Evolutionary conservation across 495 filamentous ascomycete species (phyloP).

Genomic region (Corynascus novoguineensis): DNA sequence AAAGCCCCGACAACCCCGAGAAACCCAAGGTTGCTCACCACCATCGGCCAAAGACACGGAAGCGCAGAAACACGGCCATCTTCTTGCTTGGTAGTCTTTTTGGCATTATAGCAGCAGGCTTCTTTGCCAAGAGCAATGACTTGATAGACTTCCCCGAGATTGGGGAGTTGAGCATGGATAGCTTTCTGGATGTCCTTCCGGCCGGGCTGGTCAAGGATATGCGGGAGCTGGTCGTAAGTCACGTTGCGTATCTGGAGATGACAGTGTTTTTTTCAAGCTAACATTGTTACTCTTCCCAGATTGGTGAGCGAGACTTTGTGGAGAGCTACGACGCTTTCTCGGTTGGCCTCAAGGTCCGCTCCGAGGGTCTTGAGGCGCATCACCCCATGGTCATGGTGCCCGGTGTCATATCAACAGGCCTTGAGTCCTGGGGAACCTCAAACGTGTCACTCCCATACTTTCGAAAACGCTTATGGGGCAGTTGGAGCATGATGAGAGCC

Average conservation of each 20-base stretch:
- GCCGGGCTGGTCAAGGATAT: conserved; percentile 77
- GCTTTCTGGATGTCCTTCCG: conserved; percentile 74
- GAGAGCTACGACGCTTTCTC: conserved; percentile 85
- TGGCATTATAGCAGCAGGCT: conserved; percentile 71
- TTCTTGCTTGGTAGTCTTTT: conserved; percentile 80
- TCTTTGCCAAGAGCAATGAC: conserved; percentile 80
- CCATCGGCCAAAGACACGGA: conserved; percentile 44
- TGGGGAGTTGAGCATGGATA: conserved; percentile 77
- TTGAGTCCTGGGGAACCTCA: conserved; percentile 93
- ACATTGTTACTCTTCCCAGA: conserved; percentile 37
- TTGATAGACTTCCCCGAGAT: conserved; percentile 76
- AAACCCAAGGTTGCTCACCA: conserved; percentile 43
- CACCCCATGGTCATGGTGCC: conserved; percentile 96
- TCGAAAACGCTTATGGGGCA: conserved; percentile 88
- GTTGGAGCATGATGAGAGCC: conserved; percentile 96
- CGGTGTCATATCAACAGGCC: conserved; percentile 92
- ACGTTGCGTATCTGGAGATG: not conserved
- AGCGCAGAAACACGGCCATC: conserved; percentile 69
- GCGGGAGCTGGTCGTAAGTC: conserved; percentile 67
- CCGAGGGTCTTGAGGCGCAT: conserved; percentile 75
- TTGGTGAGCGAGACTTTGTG: conserved; percentile 79
- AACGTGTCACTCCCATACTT: conserved; percentile 81
- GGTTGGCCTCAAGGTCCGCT: conserved; percentile 72
- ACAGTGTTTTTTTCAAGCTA: not conserved
- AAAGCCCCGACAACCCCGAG: conserved; percentile 41